phyloP scores from a whole-genome alignment of 2,329 filamentous ascomycete genomes.

The Boeremia exigua region DNA sequence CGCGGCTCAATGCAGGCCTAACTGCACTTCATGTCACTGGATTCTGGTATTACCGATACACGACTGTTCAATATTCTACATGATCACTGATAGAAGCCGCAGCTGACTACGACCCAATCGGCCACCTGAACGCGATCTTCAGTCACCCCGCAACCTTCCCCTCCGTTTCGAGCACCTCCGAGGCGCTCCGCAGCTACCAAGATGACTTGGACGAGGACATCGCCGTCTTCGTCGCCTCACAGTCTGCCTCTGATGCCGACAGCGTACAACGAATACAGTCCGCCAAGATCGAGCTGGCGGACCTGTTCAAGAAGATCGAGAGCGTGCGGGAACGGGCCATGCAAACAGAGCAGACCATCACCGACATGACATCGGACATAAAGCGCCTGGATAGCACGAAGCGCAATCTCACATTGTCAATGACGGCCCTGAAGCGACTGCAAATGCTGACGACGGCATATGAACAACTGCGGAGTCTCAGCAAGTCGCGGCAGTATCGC shows the following conservation, averaged over 20 bases:
- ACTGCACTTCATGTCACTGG: constrained; percentile 47
- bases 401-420: constrained; percentile 92
- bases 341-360: constrained; percentile 93
- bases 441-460: constrained; percentile 99
- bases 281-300: constrained; percentile 86
- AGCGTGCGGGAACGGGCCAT: constrained; percentile 86
- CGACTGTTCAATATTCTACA: constrained; percentile 11
- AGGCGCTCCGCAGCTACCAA: constrained; percentile 75
- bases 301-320: constrained; percentile 94
- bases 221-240: constrained; percentile 70
- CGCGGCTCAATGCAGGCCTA: constrained; percentile 46
- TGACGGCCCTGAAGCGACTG: constrained; percentile 95
- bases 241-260: constrained; percentile 84
- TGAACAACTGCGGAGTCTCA: constrained; percentile 85
- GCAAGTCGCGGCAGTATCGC: constrained; percentile 86
- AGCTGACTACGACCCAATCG: constrained; percentile 90
- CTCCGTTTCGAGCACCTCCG: constrained; percentile 76
- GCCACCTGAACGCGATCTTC: constrained; percentile 93
- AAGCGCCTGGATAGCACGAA: constrained; percentile 97
- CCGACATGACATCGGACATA: constrained; percentile 98
- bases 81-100: constrained; percentile 31
- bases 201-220: constrained; percentile 84
- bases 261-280: constrained; percentile 90
- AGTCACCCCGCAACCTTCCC: constrained; percentile 84
- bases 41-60: constrained; percentile 42